A percentile compares a stretch with the other conserved stretches of the same genome.
Evolutionary conservation across 2,329 filamentous ascomycete genomes (phyloP).

Genomic region (Balansia obtecta): DNA sequence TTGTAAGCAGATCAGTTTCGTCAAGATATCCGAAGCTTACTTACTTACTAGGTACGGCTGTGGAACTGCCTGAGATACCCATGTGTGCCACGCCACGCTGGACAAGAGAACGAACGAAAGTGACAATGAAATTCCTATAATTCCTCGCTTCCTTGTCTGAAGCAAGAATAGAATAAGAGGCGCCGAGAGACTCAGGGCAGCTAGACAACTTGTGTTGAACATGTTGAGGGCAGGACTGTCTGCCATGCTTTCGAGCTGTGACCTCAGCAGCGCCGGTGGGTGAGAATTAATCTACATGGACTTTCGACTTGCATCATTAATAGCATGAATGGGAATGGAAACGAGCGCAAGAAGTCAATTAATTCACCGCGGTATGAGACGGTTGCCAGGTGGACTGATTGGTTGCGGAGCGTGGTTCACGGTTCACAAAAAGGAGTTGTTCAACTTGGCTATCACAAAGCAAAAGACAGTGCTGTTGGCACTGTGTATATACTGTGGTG

Average conservation of each 20-base stretch:
- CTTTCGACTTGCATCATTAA: too few species aligned
- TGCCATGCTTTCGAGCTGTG: constrained; percentile 3
- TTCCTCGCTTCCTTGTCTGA: not conserved
- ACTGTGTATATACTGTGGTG: not conserved
- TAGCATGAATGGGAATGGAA: not conserved
- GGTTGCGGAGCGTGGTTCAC: too few species aligned
- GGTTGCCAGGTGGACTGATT: too few species aligned
- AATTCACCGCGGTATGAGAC: not conserved
- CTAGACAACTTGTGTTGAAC: constrained; percentile 1
- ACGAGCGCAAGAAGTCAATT: not conserved
- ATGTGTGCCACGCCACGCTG: constrained; percentile 11
- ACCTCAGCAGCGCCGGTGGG: not conserved
- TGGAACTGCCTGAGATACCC: constrained; percentile 25
- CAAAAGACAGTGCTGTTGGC: not conserved
- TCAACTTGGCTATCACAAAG: not conserved
- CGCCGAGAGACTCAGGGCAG: constrained; percentile 3
- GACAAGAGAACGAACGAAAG: constrained; percentile 8
- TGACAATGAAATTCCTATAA: not conserved
- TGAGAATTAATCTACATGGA: not conserved
- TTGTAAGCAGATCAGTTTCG: constrained; percentile 7
- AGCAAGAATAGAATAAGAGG: constrained; percentile 5
- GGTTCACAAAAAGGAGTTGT: not conserved
- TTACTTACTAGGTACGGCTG: constrained; percentile 40
- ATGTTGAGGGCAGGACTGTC: not conserved
- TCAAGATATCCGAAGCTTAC: constrained; percentile 6